Base-by-base conservation (phyloP, 192 early-diverging fungal genomes). In the Podila horticola region DNA sequence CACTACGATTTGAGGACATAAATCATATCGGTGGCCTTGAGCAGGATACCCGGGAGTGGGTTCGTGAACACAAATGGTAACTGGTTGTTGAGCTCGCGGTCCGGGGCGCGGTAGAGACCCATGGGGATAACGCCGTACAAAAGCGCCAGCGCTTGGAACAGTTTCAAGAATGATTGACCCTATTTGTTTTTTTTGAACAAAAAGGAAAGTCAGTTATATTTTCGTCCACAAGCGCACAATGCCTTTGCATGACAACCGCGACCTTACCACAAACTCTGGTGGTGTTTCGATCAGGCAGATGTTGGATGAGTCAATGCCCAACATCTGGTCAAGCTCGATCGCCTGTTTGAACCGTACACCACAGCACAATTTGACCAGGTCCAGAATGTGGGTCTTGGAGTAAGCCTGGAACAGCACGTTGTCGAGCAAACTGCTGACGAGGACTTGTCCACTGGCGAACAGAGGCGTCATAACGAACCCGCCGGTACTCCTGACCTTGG, bases 11-110 rank as follows among this genome's bases (percentile, higher is more conserved):
- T 79, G 29, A 91, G 74, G 24, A 90, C 86, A 74, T 93, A 94
- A n/a, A 94, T 68, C 33, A 75, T 66, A 58, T 94, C 92, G 33
- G 82, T 83, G 19, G 65, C 64, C 52, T 75, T 86, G 66, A 93
- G 41, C 4, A 91, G 30, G 13, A 92, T 74, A 5, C 83, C 85
- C 48, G 89, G 83, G 22, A 90, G 74, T 17, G 92, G 92, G 71
- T 94, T 94, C 1, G 88, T 90, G 83, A 89, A 90, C 24, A 94
- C 90, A 83, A 90, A 94, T 0, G 92, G 90, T 12, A 89, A 64
- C 48, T 83, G 84, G 79, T 94, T 92, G 20, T 88, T 85, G 45
- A 85, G 65, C 9, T 75, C 73, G n/a, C 67, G 67, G 30, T 86
- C 83, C 5, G 86, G 83, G 5, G 79, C 83, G 20, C 88, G 65